Evolutionary conservation across 176 grass and related monocot species (phyloP).

Genomic region (bread wheat (Triticum aestivum)): DNA sequence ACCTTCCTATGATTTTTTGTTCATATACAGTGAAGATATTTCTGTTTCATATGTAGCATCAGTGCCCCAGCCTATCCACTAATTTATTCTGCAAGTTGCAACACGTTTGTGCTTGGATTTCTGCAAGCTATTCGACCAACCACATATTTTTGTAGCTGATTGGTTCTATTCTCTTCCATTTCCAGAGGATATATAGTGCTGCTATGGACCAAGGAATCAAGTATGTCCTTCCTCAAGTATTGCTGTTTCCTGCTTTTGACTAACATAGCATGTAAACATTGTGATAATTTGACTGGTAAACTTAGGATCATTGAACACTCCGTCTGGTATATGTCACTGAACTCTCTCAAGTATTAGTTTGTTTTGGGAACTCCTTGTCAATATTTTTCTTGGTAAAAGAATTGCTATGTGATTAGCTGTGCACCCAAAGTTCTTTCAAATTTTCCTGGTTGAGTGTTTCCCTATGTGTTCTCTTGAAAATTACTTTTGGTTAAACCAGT

Average conservation of each 20-base stretch:
- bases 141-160: constrained; percentile 13
- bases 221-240: constrained; percentile 48
- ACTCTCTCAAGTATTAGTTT: constrained; percentile 20
- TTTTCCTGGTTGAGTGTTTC: background rate
- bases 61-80: background rate
- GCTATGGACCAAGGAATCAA: constrained; percentile 56
- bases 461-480: background rate
- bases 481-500: constrained; percentile 21
- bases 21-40: background rate
- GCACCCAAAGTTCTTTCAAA: background rate
- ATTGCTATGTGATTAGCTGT: background rate
- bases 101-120: background rate
- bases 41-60: constrained; percentile 1
- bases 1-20: constrained; percentile 12
- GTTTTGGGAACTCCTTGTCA: background rate
- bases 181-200: constrained; percentile 76
- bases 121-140: constrained; percentile 15
- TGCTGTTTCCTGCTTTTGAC: background rate
- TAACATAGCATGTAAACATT: background rate
- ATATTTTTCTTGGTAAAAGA: constrained; percentile 17
- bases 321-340: background rate
- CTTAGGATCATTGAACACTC: background rate
- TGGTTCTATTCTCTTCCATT: constrained; percentile 53
- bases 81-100: background rate
- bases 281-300: background rate